These are phyloP conservation scores for Naegleria fowleri DNA, from an alignment of 208 protist genomes.

Conservation along the genomic window DNA sequence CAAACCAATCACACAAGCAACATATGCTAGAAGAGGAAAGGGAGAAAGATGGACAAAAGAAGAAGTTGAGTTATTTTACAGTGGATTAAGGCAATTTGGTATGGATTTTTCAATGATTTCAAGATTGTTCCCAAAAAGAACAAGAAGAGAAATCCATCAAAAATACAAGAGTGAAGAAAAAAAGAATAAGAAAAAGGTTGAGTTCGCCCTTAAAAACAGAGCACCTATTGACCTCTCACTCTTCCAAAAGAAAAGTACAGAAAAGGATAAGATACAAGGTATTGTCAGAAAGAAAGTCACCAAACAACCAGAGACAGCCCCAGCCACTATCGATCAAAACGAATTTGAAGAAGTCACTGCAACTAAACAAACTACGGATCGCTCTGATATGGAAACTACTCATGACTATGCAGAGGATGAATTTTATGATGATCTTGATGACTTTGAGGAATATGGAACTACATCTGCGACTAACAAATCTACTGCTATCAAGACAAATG, in stretches of 20 bases:
- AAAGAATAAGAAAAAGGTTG: slow-evolving; percentile 26
- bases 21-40: neutral
- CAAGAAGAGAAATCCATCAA: slow-evolving; percentile 64
- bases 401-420: neutral
- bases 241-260: neutral
- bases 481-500: neutral
- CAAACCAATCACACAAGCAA: neutral
- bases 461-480: neutral
- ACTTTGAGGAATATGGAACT: neutral
- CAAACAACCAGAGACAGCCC: neutral
- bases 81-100: slow-evolving; percentile 70
- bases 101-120: slow-evolving; percentile 75
- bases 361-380: neutral
- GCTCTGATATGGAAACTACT: neutral
- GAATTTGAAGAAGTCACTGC: neutral
- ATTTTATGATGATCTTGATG: neutral
- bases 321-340: neutral
- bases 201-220: neutral
- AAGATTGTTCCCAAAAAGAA: slow-evolving; percentile 57
- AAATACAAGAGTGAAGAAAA: slow-evolving; percentile 63
- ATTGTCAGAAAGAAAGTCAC: neutral
- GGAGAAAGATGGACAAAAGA: slow-evolving; percentile 60
- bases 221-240: neutral
- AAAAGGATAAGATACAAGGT: slow-evolving; percentile 21
- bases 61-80: slow-evolving; percentile 66